Base-by-base conservation (phyloP, 371 early-diverging fungal genomes). In the Mortierella sp. region DNA sequence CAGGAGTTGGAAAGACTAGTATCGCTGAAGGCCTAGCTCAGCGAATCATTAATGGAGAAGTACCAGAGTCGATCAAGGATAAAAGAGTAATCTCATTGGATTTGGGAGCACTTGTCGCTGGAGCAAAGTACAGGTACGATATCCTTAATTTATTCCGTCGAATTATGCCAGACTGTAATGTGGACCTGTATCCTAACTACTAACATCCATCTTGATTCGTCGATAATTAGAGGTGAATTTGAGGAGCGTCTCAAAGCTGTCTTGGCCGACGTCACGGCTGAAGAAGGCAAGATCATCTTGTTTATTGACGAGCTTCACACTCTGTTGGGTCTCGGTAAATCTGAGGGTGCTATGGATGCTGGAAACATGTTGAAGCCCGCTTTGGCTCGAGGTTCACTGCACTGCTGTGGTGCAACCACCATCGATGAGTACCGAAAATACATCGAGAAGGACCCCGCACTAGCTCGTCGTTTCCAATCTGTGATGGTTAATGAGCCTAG, bases 281-380 rank as follows among this genome's bases (percentile, higher is more conserved):
- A 89, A 4, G 91, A 93, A 57, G 91, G 92, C 28, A 91, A 93
- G 19, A 87, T 94, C 22, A 94, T 96, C 66, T 70, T 96, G 41
- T 96, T 96, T 80, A 93, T 96, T 58, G 96, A 96, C 84, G 96
- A 96, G 83, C 88, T 96, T 32, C 96, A 96, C 69, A 93, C 87
- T 21, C 81, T 95, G 22, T 84, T 96, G 53, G 94, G 94, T 4
- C 86, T 95, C 43, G 96, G 96, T 58, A 93, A 92, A 68, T 87
- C 93, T 63, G 91, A 92, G 70, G 93, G 92, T 6, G 88, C 92
- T 0, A 90, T 93, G 89, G 93, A 93, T 81, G 94, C 94, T 32
- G 91, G 92, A 19, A 96, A 96, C 77, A 87, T 95, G 77, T 80
- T 96, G n/a, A 95, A 94, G 87, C 97, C 97, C 19, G 93, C 94